Conservation (phyloP, 2,329 filamentous ascomycete genomes). For the Immersiporthe knoxdaviesiana region DNA sequence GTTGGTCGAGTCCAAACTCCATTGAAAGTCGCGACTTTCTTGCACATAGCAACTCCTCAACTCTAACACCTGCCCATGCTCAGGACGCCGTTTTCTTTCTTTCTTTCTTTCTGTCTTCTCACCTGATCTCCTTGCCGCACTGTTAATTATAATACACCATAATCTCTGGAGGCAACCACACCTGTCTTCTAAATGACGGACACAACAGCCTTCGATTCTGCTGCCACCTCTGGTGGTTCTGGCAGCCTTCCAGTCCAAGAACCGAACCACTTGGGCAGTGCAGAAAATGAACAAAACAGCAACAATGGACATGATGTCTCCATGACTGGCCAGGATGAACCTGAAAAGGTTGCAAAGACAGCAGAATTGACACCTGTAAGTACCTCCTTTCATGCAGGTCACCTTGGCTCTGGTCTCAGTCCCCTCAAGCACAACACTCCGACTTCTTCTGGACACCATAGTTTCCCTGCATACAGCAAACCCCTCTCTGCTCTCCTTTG, state of each 20-base stretch:
- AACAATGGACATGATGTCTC: conserved; percentile 21
- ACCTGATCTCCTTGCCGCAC: too few species aligned
- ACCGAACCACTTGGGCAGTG: background rate
- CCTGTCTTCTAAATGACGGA: conserved; percentile 17
- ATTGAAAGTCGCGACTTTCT: background rate
- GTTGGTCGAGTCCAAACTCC: background rate
- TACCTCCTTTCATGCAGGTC: background rate
- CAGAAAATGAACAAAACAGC: conserved; percentile 9
- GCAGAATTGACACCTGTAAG: conserved; percentile 16
- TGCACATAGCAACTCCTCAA: background rate
- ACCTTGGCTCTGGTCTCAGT: background rate
- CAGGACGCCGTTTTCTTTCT: background rate
- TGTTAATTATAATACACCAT: background rate
- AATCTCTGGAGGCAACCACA: background rate
- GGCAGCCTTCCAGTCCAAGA: background rate
- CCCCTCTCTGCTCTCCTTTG: background rate
- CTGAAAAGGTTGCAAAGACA: conserved; percentile 18
- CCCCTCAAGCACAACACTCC: background rate
- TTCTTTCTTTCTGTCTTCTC: too few species aligned
- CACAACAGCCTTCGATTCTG: conserved; percentile 14
- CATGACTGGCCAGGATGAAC: conserved; percentile 19
- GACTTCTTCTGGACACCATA: background rate
- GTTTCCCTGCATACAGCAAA: background rate
- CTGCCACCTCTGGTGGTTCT: conserved; percentile 9
- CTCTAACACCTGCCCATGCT: background rate